Conservation (phyloP, 2,329 filamentous ascomycete species). For the Ophiostoma australiae region DNA sequence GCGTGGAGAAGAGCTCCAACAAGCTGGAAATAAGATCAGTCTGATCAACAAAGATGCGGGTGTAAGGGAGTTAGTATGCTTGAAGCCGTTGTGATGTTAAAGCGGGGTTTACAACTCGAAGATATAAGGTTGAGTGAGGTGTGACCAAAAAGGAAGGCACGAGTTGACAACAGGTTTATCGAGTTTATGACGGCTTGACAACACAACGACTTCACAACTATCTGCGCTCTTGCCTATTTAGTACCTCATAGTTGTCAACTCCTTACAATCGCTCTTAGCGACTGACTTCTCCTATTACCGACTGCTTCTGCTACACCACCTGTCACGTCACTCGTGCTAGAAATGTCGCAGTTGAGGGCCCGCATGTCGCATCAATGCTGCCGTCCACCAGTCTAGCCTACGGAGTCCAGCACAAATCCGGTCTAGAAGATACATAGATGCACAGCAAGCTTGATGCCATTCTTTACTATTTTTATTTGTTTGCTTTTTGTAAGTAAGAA, state of each 20-base stretch:
- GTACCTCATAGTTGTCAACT: not conserved
- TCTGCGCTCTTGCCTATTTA: not conserved
- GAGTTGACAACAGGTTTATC: not conserved
- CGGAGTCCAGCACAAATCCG: not conserved
- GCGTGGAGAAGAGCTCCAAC: not conserved
- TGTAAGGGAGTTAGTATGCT: not conserved
- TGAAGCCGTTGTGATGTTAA: not conserved
- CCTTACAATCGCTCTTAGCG: not conserved
- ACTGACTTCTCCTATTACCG: not conserved
- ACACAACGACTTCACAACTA: not conserved
- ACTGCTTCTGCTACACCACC: not conserved
- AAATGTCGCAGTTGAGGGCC: not conserved
- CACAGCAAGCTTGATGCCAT: not conserved
- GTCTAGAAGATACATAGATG: not conserved
- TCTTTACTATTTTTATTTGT: not conserved
- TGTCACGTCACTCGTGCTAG: not conserved
- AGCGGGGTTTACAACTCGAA: not conserved
- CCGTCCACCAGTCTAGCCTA: not conserved
- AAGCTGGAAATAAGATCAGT: not conserved
- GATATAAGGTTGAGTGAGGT: not conserved
- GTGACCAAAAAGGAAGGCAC: not conserved
- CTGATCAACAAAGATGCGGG: slow-evolving; percentile 14
- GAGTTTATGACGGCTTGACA: not conserved
- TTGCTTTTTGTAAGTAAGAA: too few species aligned
- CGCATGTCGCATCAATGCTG: not conserved